Evolutionary conservation across 148 eudicot genomes (phyloP).

Genomic region (Pharnaceum exiguum): DNA sequence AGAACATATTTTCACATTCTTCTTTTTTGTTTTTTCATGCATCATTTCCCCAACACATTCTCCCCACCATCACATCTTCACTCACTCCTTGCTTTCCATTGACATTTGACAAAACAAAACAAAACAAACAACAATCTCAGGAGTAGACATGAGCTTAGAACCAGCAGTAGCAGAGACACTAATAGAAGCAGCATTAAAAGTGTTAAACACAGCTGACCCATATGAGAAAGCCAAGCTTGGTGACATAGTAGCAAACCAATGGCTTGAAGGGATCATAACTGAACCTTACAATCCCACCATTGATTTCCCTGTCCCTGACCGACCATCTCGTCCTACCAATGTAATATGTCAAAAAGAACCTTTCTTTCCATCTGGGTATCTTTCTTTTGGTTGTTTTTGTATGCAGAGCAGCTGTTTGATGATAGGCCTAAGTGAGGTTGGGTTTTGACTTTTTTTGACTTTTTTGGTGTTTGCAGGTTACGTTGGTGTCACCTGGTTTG

Average conservation of each 20-base stretch:
- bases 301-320: constrained; percentile 54
- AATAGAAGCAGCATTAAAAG: constrained; percentile 69
- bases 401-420: constrained; percentile 40
- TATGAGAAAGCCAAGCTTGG: constrained; percentile 76
- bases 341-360: constrained; percentile 26
- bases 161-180: constrained; percentile 38
- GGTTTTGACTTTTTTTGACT: too few species aligned
- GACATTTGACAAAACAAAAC: too few species aligned
- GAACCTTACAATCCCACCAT: constrained; percentile 38
- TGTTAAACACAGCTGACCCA: constrained; percentile 67
- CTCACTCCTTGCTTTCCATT: too few species aligned
- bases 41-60: too few species aligned
- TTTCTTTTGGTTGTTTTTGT: not conserved
- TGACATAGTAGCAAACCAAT: constrained; percentile 53
- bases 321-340: constrained; percentile 65
- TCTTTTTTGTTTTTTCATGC: too few species aligned
- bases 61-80: too few species aligned
- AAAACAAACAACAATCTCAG: too few species aligned
- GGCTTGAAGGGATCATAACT: constrained; percentile 62
- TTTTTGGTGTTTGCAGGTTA: constrained; percentile 40
- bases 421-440: constrained; percentile 29
- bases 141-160: too few species aligned
- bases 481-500: constrained; percentile 67
- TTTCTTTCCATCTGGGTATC: not conserved
- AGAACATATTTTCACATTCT: too few species aligned